phyloP scores from a whole-genome alignment of 768 basidiomycete species.

The Russula ochroleuca region DNA sequence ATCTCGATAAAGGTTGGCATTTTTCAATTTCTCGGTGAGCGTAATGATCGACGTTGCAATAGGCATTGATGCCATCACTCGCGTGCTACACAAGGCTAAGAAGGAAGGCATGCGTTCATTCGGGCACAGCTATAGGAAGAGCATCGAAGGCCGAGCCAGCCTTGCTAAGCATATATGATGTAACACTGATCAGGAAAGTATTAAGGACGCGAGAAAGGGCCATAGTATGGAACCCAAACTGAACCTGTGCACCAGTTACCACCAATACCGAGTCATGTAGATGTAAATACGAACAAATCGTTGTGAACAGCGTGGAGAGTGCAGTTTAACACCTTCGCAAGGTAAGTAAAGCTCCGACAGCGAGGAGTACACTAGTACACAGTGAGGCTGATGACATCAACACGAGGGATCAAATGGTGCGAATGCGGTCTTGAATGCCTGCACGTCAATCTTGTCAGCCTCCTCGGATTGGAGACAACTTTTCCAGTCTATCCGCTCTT shows the following conservation, averaged over 20 bases:
- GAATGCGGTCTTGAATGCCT: conserved; percentile 82
- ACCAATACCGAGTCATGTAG: background rate
- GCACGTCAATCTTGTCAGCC: conserved; percentile 80
- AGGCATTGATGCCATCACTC: conserved; percentile 83
- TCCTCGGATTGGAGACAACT: conserved; percentile 76
- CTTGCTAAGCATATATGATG: conserved; percentile 6
- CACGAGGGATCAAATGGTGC: conserved; percentile 59
- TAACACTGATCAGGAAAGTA: background rate
- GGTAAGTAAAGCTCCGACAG: background rate
- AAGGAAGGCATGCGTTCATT: conserved; percentile 56
- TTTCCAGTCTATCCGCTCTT: conserved; percentile 89
- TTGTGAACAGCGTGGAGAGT: background rate
- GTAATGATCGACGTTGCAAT: background rate
- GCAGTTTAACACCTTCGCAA: background rate
- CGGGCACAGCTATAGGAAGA: conserved; percentile 69
- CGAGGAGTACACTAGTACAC: background rate
- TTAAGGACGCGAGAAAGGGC: background rate
- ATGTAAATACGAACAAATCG: background rate
- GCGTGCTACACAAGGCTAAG: conserved; percentile 67
- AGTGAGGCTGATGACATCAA: conserved; percentile 15
- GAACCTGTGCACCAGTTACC: no score
- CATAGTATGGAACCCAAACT: background rate
- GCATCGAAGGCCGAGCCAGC: conserved; percentile 36
- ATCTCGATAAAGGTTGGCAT: conserved; percentile 64
- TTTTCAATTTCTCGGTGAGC: background rate